Evolutionary conservation across 2,329 filamentous ascomycete genomes (phyloP).

Genomic region (Dothideomycetes sp.): DNA sequence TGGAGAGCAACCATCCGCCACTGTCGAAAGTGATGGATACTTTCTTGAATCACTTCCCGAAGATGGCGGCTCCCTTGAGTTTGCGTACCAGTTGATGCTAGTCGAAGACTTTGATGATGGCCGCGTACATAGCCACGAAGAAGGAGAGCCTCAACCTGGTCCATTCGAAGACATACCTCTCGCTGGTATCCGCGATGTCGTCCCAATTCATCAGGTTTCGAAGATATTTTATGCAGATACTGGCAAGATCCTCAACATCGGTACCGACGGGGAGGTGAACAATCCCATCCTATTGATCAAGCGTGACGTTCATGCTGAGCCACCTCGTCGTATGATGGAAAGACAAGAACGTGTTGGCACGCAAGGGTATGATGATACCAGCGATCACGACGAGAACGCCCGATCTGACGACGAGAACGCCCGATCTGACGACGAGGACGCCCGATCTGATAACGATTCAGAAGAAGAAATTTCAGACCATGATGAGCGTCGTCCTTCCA

Average conservation of each 20-base stretch:
- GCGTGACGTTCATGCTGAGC: slow-evolving; percentile 53
- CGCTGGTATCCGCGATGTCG: slow-evolving; percentile 55
- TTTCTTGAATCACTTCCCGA: slow-evolving; percentile 20
- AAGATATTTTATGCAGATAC: slow-evolving; percentile 93
- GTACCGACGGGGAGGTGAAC: slow-evolving; percentile 54
- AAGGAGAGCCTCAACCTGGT: slow-evolving; percentile 43
- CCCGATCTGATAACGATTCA: slow-evolving; percentile 8
- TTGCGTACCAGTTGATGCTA: slow-evolving; percentile 69
- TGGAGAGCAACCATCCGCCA: slow-evolving; percentile 10
- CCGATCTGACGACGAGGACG: not conserved
- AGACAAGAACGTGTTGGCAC: slow-evolving; percentile 20
- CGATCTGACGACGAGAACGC: slow-evolving; percentile 14
- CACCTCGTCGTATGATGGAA: slow-evolving; percentile 48
- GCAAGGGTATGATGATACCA: slow-evolving; percentile 22
- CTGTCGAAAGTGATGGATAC: slow-evolving; percentile 17
- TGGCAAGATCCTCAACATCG: slow-evolving; percentile 79
- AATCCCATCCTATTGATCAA: slow-evolving; percentile 67
- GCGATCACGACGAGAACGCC: slow-evolving; percentile 18
- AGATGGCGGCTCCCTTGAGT: slow-evolving; percentile 47
- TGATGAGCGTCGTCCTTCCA: slow-evolving; percentile 10
- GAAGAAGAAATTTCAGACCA: not conserved
- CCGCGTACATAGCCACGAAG: slow-evolving; percentile 55
- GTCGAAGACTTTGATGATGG: slow-evolving; percentile 72
- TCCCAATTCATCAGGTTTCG: slow-evolving; percentile 65
- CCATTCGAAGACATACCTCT: slow-evolving; percentile 49